Conservation (phyloP, 495 filamentous ascomycete species). For the Talaromyces adpressus region DNA sequence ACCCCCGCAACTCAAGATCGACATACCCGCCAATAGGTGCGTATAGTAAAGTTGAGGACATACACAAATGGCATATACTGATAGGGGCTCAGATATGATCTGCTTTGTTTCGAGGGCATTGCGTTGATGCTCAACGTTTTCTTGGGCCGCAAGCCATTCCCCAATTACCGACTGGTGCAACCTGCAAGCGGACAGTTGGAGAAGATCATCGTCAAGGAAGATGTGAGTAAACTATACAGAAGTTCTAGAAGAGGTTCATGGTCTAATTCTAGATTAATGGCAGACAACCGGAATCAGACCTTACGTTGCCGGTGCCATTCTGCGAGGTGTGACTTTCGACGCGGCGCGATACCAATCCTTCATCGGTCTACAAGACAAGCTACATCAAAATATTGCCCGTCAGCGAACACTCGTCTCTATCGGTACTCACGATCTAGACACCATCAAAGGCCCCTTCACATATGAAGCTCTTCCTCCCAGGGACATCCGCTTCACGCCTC, state of each 20-base stretch:
- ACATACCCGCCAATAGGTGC: constrained; percentile 91
- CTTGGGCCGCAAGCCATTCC: constrained; percentile 61
- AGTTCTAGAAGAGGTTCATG: no score
- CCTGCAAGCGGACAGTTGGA: constrained; percentile 69
- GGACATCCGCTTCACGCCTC: constrained; percentile 80
- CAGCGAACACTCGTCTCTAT: constrained; percentile 91
- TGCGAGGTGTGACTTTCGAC: constrained; percentile 87
- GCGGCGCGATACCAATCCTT: constrained; percentile 90
- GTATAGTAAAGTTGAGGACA: constrained; percentile 8
- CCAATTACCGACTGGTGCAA: constrained; percentile 67
- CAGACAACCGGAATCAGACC: constrained; percentile 76
- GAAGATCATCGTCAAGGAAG: constrained; percentile 68
- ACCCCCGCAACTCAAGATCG: constrained; percentile 91
- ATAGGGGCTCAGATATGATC: constrained; percentile 68
- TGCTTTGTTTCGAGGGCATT: constrained; percentile 98
- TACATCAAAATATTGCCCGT: constrained; percentile 92
- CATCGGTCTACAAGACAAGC: constrained; percentile 95
- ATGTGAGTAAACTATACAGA: no score
- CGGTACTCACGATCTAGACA: constrained; percentile 95
- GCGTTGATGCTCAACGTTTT: constrained; percentile 95
- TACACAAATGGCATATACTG: constrained; percentile 12
- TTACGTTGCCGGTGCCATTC: constrained; percentile 76
- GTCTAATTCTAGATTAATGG: neutral
- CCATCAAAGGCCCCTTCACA: constrained; percentile 87
- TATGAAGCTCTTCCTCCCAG: constrained; percentile 91